phyloP scores from a whole-genome alignment of 345 rosid genomes.

The Laguncularia racemosa region DNA sequence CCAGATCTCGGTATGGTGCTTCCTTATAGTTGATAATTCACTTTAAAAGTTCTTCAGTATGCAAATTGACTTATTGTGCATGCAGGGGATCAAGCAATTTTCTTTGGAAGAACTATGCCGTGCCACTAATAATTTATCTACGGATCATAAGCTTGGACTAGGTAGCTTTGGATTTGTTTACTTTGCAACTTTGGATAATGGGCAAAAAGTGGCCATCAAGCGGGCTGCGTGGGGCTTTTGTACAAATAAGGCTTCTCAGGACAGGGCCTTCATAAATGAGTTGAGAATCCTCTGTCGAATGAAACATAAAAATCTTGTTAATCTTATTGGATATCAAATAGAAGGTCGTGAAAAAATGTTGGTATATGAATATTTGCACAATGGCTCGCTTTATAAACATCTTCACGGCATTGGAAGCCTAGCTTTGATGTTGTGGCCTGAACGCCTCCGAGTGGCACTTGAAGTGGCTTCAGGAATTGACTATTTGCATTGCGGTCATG shows the following conservation, averaged over 20 bases:
- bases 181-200: slow-evolving; percentile 4
- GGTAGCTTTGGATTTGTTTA: slow-evolving; percentile 5
- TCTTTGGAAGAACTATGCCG: background rate
- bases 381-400: background rate
- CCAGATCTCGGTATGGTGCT: too few relatives aligned
- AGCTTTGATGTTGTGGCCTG: background rate
- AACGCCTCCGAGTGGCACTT: slow-evolving; percentile 3
- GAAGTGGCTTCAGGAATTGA: slow-evolving; percentile 8
- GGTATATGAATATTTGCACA: background rate
- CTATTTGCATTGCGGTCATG: background rate
- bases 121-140: slow-evolving; percentile 9
- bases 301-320: slow-evolving; percentile 10
- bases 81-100: slow-evolving; percentile 6
- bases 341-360: background rate
- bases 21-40: too few relatives aligned
- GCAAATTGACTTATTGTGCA: too few relatives aligned
- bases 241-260: background rate
- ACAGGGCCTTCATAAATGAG: background rate
- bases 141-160: background rate
- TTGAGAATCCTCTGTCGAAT: background rate
- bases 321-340: slow-evolving; percentile 6
- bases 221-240: background rate
- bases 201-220: slow-evolving; percentile 6
- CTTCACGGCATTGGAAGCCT: background rate
- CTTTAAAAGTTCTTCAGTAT: too few relatives aligned